Base-by-base conservation (phyloP, 371 early-diverging fungal species). In the Quaeritorhiza haematococci region DNA sequence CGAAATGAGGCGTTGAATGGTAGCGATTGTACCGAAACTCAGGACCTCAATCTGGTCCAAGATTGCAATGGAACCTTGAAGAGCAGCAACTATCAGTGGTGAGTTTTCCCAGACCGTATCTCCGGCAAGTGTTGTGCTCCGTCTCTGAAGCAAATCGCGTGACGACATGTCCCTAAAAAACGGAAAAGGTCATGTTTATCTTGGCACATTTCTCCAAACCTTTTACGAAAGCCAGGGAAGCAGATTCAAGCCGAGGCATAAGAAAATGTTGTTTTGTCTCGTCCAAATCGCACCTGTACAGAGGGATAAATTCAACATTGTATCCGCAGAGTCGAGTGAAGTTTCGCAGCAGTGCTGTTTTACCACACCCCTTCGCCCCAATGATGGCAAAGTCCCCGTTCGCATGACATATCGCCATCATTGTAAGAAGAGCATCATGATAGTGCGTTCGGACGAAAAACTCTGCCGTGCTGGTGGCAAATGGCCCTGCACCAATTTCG, bases 311-410 rank as follows among this genome's bases (percentile, higher is more conserved):
- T 46, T 87, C 86, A 42, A 81, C 76, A 21, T 75, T 74, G 61
- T 86, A 88, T 10, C 90, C 88, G 33, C 90, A 69, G 23, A 79
- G 71, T 46, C 73, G 71, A n/a, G 84, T 83, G 64, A 90, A 87
- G 48, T 85, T 81, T 5, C 86, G 73, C 41, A 89, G 74, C 8
- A 89, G 61, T 5, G 87, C 83, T 35, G 86, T 82, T 59, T 90
- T 91, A 17, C 90, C 90, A 19, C 80, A 84, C 53, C 89, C 89
- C 63, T 90, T 90, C 41, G 78, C 79, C 19, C 90, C 92, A 29
- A 89, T 67, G 29, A 91, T 58, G 52, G 85, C 84, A 15, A 90
- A 79, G 68, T 90, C 89, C 4, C 79, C 80, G 23, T 79, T 72
- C 17, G 86, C 72, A 64, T 90, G 89, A 0, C 83, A 71, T 23